These are phyloP conservation scores for Naumovozyma castellii DNA, from an alignment of 805 yeast genomes.

Conservation along the genomic window DNA sequence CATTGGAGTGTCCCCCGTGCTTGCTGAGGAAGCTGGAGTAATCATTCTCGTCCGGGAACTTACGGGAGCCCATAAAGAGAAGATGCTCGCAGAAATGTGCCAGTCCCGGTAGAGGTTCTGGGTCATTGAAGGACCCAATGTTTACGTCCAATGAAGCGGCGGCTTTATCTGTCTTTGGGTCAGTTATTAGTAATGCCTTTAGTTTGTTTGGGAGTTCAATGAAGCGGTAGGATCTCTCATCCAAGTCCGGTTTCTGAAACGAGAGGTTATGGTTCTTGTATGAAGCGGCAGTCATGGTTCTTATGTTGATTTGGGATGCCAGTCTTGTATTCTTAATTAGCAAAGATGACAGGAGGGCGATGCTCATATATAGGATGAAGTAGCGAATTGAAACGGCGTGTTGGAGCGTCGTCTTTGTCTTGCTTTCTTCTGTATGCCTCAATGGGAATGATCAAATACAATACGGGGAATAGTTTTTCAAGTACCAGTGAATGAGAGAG, in stretches of 20 bases:
- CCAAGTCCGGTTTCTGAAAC: slow-evolving; percentile 40
- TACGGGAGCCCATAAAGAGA: slow-evolving; percentile 70
- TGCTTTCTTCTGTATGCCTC: too few relatives aligned
- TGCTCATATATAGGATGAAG: not conserved
- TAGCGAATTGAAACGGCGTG: not conserved
- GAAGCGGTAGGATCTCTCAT: slow-evolving; percentile 67
- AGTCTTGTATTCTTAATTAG: slow-evolving; percentile 6
- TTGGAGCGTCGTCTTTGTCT: too few relatives aligned
- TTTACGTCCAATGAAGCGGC: slow-evolving; percentile 75
- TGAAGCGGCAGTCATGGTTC: not conserved
- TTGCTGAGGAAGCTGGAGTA: slow-evolving; percentile 66
- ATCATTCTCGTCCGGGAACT: slow-evolving; percentile 72
- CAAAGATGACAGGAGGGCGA: slow-evolving; percentile 11
- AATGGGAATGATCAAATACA: too few relatives aligned
- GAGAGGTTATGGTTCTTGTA: slow-evolving; percentile 10
- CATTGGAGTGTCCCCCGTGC: slow-evolving; percentile 85
- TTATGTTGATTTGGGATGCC: not conserved
- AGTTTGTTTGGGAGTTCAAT: slow-evolving; percentile 50
- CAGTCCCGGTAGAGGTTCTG: slow-evolving; percentile 52
- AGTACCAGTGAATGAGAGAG: too few relatives aligned
- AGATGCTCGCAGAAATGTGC: slow-evolving; percentile 75
- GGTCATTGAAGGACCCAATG: slow-evolving; percentile 69
- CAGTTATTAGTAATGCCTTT: slow-evolving; percentile 55
- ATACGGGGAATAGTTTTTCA: too few relatives aligned
- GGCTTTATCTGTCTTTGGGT: slow-evolving; percentile 60